Percentiles rank a stretch among this genome's conserved stretches.
Evolutionary conservation across 495 filamentous ascomycete genomes (phyloP).

Genomic region (Lichina pygmaea): DNA sequence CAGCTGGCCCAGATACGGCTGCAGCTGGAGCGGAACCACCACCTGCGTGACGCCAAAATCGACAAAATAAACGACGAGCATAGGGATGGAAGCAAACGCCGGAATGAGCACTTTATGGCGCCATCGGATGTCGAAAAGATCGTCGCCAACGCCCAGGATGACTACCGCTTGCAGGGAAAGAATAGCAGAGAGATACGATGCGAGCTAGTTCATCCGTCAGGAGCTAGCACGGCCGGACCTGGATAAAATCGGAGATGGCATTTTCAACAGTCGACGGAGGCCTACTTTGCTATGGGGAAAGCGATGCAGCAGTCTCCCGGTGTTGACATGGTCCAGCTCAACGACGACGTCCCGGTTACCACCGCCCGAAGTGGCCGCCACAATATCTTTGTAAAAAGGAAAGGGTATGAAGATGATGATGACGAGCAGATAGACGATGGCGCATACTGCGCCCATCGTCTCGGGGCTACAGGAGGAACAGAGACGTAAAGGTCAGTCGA

Average conservation of each 20-base stretch:
- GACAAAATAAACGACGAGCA: conserved; percentile 93
- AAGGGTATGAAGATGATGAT: conserved; percentile 88
- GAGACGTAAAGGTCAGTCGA: no score
- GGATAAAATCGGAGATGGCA: neutral
- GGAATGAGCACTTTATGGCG: conserved; percentile 96
- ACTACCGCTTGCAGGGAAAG: conserved; percentile 72
- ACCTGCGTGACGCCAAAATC: conserved; percentile 93
- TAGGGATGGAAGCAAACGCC: conserved; percentile 74
- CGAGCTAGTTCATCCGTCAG: conserved; percentile 27
- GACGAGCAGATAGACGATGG: conserved; percentile 65
- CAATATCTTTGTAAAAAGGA: conserved; percentile 93
- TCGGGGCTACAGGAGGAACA: conserved; percentile 33
- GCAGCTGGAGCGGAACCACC: conserved; percentile 63
- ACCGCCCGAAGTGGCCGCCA: conserved; percentile 80
- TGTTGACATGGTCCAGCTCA: conserved; percentile 35
- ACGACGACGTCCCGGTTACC: conserved; percentile 70
- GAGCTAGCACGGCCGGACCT: no score
- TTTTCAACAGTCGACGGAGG: neutral
- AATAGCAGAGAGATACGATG: conserved; percentile 82
- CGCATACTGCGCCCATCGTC: conserved; percentile 91
- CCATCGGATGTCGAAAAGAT: conserved; percentile 96
- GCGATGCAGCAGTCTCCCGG: conserved; percentile 55
- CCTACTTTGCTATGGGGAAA: conserved; percentile 84
- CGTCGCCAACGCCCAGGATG: conserved; percentile 80
- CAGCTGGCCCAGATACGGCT: conserved; percentile 57